Percentiles rank a stretch among this genome's conserved stretches.
Evolutionary conservation across 148 eudicot species (phyloP).

Genomic region (Rhododendron mucronatum): DNA sequence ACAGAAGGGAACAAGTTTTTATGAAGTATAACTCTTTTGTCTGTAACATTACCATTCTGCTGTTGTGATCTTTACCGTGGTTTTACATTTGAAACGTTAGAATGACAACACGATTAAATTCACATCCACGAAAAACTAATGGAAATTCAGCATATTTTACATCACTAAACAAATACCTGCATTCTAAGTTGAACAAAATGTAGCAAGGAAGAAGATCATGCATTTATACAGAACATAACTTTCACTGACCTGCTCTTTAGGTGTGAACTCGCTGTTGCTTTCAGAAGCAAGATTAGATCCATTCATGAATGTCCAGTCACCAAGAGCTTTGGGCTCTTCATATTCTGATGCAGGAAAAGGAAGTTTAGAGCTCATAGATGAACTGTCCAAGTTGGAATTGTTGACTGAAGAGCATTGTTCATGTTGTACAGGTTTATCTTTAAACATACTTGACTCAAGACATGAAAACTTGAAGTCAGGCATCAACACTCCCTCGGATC

Average conservation of each 20-base stretch:
- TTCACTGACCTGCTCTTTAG: slow-evolving; percentile 24
- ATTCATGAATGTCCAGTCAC: slow-evolving; percentile 23
- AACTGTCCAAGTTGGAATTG: slow-evolving; percentile 26
- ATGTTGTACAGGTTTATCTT: slow-evolving; percentile 20
- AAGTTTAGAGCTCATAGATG: slow-evolving; percentile 25
- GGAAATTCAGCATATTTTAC: neutral
- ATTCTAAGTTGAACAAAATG: neutral
- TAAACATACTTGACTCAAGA: slow-evolving; percentile 29
- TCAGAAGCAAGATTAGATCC: slow-evolving; percentile 26
- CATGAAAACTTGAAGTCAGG: slow-evolving; percentile 41
- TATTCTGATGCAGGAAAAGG: slow-evolving; percentile 18
- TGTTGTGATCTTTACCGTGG: slow-evolving; percentile 10
- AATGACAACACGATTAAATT: slow-evolving; percentile 2
- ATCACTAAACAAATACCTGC: neutral
- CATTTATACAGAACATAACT: neutral
- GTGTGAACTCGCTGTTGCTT: slow-evolving; percentile 13
- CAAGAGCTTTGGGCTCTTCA: slow-evolving; percentile 18
- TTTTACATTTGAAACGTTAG: neutral
- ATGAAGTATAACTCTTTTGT: too few relatives aligned
- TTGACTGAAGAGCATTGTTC: slow-evolving; percentile 23
- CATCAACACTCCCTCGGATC: slow-evolving; percentile 44
- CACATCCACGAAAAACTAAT: slow-evolving; percentile 10
- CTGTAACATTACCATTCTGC: slow-evolving; percentile 15
- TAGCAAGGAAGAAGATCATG: neutral
- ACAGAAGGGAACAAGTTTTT: too few relatives aligned